phyloP scores from a whole-genome alignment of 2,329 filamentous ascomycete species.

The Rasamsonia emersonii region DNA sequence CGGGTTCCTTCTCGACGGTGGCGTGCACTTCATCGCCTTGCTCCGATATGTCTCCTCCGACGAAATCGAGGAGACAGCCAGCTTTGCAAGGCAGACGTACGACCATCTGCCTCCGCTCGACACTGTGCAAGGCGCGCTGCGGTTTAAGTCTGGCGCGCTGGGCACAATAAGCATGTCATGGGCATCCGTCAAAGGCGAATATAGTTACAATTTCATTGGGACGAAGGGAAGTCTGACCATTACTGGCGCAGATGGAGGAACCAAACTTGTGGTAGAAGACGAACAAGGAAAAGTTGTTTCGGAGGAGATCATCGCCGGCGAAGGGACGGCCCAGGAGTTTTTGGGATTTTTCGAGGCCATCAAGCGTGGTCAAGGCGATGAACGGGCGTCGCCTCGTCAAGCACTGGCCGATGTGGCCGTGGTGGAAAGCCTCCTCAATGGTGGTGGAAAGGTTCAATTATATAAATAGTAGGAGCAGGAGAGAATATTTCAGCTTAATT shows the following conservation, averaged over 20 bases:
- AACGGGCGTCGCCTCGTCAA: neutral
- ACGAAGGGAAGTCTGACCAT: neutral
- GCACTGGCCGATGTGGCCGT: constrained; percentile 1
- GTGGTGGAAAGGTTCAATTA: constrained; percentile 1
- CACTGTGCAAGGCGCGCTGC: constrained; percentile 53
- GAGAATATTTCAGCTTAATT: too few relatives aligned
- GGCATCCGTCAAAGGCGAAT: constrained; percentile 2
- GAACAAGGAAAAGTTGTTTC: neutral
- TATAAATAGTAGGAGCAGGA: too few relatives aligned
- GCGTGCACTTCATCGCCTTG: constrained; percentile 62
- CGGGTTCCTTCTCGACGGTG: constrained; percentile 67
- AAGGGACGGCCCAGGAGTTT: constrained; percentile 1
- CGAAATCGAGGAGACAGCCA: constrained; percentile 42
- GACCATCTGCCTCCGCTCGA: constrained; percentile 57
- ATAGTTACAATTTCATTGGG: constrained; percentile 2
- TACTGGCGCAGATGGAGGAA: constrained; percentile 2
- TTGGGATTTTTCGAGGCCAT: neutral
- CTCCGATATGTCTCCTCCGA: constrained; percentile 47
- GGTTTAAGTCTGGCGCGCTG: constrained; percentile 44
- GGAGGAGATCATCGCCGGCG: neutral
- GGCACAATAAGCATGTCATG: constrained; percentile 49
- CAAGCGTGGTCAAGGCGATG: neutral
- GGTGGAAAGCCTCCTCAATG: neutral
- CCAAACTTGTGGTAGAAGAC: constrained; percentile 1
- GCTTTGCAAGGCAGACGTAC: constrained; percentile 48